Evolutionary conservation across 176 grass and related monocot species (phyloP), one percentile per base, ranked within the genome.

Genomic region (Carex scoparia): DNA sequence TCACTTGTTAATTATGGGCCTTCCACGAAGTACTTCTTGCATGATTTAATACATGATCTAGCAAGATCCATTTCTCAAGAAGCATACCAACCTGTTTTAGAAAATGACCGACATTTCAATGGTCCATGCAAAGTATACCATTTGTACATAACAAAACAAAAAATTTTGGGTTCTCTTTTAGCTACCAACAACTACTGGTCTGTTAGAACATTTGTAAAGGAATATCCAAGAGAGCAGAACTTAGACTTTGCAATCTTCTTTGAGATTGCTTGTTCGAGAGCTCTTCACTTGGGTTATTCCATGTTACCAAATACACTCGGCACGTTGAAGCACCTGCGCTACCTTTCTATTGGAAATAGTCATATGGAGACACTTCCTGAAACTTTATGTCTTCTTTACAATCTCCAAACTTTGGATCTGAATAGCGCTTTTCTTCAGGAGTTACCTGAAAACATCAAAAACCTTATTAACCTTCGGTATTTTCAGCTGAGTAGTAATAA

Each of bases 321-420:
- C 10, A 44, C 1, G 1, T 32, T 59, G 10, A 79, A 61, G 55
- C 79, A 81, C 60, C 44, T 81, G 32, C 56, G 79, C 33, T 81
- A 81, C 56, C 79, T 81, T n/a, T 40, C 33, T 35, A 1, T 35
- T 35, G 1, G 33, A 35, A 0, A 35, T 35, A 35, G 0, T 35
- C 33, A 35, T 1, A 35, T 74, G 7, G 40, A 74, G 3, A 4
- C 2, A 0, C 10, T 74, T 10, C 69, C 69, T 74, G 69, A 44
- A 74, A 42, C 69, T 40, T 16, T 74, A 16, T 74, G 69, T n/a
- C 9, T 40, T 74, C 69, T 74, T 16, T 74, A 16, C 35, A 74
- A 74, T 37, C 69, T 74, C 12, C 35, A 81, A 81, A 81, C 15
- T 11, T 81, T 81, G 32, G 79, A 81, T 18, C 10, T 79, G 23